Base-by-base conservation (phyloP, 2,329 filamentous ascomycete genomes). In the Monilinia vaccinii-corymbosi region DNA sequence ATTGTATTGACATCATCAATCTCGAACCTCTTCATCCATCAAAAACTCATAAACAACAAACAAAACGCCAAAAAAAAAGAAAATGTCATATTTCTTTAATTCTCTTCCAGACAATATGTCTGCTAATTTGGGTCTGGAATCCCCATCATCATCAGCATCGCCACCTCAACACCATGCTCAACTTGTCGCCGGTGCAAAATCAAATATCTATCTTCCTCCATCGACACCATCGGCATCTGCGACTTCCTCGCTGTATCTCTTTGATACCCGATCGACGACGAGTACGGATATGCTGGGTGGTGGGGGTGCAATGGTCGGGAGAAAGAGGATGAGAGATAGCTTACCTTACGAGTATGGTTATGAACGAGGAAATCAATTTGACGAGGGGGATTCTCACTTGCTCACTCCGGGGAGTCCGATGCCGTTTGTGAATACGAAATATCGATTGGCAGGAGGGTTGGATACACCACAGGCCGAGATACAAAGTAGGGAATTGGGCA, bases 381-480 rank as follows among this genome's bases (percentile, higher is more conserved):
- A 65, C 31, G 61, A 67, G 58, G 57, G 60, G 51, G 56, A 56
- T 31, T 16, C 50, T 1, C 42, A 53, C 31, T 36, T 50, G 18
- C 40, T 55, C 32, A 52, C 58, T 8, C 65, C 68, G 25, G 65
- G 61, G 47, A 67, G 68, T 58, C 78, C 77, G 18, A 71, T 72
- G 32, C 75, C 75, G 3, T 73, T 79, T 53, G 78, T 79, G 16
- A 79, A 81, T 68, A 78, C 80, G 51, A 73, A 73, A 63, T 81
- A 82, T 69, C 70, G 71, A 23, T 71, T 81, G 5, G 78, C 77
- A 40, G 77, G 77, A 44, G 79, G 79, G 1, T 71, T 79, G 67
- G 79, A 81, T 60, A 77, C 74, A 11, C 76, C 77, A 49, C 49
- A 74, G 23, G 58, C 61, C 14, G 62, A 65, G 42, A 60, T 73